Evolutionary conservation across 768 basidiomycete species (phyloP).

Genomic region (Phanerochaete sordida): DNA sequence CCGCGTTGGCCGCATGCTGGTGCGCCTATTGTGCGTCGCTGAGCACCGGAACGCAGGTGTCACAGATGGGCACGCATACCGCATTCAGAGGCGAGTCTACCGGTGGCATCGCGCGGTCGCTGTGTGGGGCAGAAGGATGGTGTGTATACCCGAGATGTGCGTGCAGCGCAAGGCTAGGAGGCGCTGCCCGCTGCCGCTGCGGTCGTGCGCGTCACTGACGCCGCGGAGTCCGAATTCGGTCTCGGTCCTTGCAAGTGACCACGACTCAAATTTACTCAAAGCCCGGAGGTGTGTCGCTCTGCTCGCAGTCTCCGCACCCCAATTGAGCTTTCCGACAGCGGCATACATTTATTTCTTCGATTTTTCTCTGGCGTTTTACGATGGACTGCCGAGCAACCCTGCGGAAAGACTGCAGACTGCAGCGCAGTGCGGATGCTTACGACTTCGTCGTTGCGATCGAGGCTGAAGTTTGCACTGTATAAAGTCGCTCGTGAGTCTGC

Average conservation of each 20-base stretch:
- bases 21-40: constrained; percentile 54
- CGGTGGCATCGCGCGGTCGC: constrained; percentile 16
- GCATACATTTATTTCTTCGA: not conserved
- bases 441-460: not conserved
- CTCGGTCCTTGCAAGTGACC: not conserved
- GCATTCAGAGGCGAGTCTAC: constrained; percentile 22
- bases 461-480: not conserved
- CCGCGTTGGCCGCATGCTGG: constrained; percentile 77
- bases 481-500: not conserved
- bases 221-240: constrained; percentile 4
- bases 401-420: not conserved
- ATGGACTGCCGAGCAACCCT: not conserved
- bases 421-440: not conserved
- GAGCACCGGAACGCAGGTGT: constrained; percentile 1
- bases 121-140: not conserved
- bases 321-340: not conserved
- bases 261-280: no score
- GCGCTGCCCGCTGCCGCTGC: not conserved
- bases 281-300: not conserved
- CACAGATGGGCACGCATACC: constrained; percentile 12
- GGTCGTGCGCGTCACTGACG: not conserved
- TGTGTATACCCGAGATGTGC: not conserved
- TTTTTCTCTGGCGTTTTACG: no score
- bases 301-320: not conserved
- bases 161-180: not conserved